Evolutionary conservation across 768 basidiomycete species (phyloP), one percentile per base, ranked within the genome.

Genomic region (Hemileccinum rubropunctum): DNA sequence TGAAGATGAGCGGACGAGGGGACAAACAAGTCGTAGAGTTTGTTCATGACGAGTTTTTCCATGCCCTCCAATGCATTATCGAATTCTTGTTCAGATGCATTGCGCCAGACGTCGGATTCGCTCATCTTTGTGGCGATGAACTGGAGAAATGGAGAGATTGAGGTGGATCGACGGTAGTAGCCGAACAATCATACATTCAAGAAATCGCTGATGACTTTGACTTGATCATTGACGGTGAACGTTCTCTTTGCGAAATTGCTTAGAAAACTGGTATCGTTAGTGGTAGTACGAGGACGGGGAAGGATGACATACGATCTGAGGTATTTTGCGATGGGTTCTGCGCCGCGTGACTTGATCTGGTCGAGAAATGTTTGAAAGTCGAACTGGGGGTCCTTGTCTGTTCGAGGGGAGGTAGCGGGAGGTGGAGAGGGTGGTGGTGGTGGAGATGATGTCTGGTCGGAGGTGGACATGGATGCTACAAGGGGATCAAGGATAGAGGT

Each of bases 1-100:
- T 2, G 11, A 32, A 18, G 13, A 17, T 11, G 54, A 45, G 33
- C 8, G 53, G 20, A 45, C 17, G 17, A 35, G n/a, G 42, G 5
- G 48, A 82, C 88, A 64, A 54, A 98, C 95, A 90, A 92, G 59
- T 94, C 91, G 67, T 97, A 98, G 45, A 98, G 72, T 45, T 93
- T 77, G 60, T 98, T 99, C 97, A 99, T 98, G 58, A 99, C 97
- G 7, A 99, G 80, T 69, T 99, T 99, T 76, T 99, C 97, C 92
- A 98, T 98, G 45, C 94, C 95, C 70, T 99, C 97, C 75, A 93
- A 81, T 0, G 94, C 92, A 60, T 95, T 95, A 47, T 98, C 97
- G 57, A 99, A 98, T 67, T 98, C 94, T 6, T 74, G 71, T 18
- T 91, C 85, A 3, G 84, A 76, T 1, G 80, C 80, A 51, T 83